These are phyloP conservation scores for Tuber melanosporum DNA, from an alignment of 495 filamentous ascomycete genomes.

Conservation along the genomic window DNA sequence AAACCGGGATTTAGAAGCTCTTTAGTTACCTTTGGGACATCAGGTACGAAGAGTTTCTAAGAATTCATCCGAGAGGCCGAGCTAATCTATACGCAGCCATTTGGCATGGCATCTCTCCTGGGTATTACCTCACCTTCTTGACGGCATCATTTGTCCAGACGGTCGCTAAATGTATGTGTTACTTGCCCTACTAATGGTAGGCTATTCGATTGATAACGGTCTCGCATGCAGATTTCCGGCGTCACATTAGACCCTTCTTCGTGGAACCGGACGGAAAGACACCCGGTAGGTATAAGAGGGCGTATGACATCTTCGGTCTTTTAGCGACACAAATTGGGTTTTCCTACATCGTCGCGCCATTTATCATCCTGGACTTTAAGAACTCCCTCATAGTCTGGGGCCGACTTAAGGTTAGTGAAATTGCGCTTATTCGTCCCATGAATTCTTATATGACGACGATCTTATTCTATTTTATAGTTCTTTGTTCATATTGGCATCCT, in stretches of 20 bases:
- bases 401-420: constrained; percentile 48
- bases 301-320: constrained; percentile 79
- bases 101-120: constrained; percentile 97
- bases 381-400: constrained; percentile 67
- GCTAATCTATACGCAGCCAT: constrained; percentile 51
- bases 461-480: constrained; percentile 54
- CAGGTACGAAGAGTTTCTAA: constrained; percentile 6
- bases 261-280: constrained; percentile 60
- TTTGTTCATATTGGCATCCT: constrained; percentile 67
- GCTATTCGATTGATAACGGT: constrained; percentile 5
- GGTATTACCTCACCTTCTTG: constrained; percentile 88
- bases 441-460: background rate
- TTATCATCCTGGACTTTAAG: constrained; percentile 67
- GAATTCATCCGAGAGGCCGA: background rate
- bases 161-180: constrained; percentile 74
- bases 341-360: constrained; percentile 73
- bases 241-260: constrained; percentile 89
- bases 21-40: constrained; percentile 83
- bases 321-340: constrained; percentile 76
- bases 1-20: constrained; percentile 95
- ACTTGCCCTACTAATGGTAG: background rate
- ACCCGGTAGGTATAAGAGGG: constrained; percentile 64
- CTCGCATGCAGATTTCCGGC: constrained; percentile 65
- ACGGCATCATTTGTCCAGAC: constrained; percentile 86
- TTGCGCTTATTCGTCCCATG: background rate